Conservation (phyloP, 352 stramenopile genomes). For the Sclerospora graminicola region DNA sequence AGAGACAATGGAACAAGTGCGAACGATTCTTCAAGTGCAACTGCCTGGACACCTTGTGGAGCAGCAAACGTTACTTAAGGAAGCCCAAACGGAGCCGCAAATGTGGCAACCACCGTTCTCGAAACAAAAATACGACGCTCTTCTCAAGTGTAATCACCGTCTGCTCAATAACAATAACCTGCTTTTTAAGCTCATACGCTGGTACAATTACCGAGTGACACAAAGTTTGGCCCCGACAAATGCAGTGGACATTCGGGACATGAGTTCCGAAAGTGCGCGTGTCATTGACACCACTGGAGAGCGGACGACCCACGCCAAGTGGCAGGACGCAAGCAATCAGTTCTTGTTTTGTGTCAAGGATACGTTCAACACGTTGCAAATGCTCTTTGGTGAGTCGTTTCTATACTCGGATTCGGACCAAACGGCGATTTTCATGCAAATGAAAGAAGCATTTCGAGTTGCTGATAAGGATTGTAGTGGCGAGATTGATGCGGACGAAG, state of each 20-base stretch:
- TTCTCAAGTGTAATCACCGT: constrained; percentile 47
- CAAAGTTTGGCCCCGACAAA: constrained; percentile 29
- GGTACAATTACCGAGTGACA: constrained; percentile 61
- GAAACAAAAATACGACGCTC: constrained; percentile 56
- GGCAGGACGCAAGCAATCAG: constrained; percentile 38
- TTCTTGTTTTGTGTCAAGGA: constrained; percentile 46
- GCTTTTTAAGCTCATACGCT: constrained; percentile 69
- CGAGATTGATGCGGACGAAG: constrained; percentile 72
- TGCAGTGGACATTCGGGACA: constrained; percentile 43
- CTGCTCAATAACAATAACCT: constrained; percentile 80
- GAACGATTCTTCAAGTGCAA: constrained; percentile 43
- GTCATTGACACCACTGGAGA: constrained; percentile 6
- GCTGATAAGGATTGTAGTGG: constrained; percentile 74
- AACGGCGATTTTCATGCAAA: constrained; percentile 81
- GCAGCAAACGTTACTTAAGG: constrained; percentile 44
- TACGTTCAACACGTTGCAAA: constrained; percentile 59
- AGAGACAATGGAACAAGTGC: constrained; percentile 43
- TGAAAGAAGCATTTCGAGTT: constrained; percentile 76
- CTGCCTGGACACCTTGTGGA: constrained; percentile 46
- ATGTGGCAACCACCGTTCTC: constrained; percentile 70
- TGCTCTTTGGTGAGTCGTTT: constrained; percentile 67
- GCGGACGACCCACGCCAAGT: constrained; percentile 26
- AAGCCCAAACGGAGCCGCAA: constrained; percentile 51
- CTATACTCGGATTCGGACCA: constrained; percentile 69
- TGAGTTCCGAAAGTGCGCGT: neutral